Evolutionary conservation across 2,329 filamentous ascomycete genomes (phyloP), one percentile per base, ranked within the genome.

Genomic region (Cladophialophora chaetospira): DNA sequence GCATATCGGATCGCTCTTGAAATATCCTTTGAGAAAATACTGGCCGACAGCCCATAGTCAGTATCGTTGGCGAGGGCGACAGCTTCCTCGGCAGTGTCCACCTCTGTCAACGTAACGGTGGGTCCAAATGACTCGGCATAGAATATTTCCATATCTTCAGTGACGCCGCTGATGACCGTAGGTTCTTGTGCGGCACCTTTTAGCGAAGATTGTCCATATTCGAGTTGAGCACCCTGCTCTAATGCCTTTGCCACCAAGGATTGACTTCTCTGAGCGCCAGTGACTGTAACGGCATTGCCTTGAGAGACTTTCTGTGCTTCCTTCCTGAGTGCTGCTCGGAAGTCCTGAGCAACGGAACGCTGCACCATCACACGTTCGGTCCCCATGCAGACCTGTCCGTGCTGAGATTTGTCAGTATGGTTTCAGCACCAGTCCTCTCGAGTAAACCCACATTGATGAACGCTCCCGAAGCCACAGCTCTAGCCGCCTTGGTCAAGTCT

Each of bases 91-190:
- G 75, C 72, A 3, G 58, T 67, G 10, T 69, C 62, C 47, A 76
- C 76, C 2, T 66, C 63, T 10, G 68, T 56, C 19, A 76, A 70
- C 0, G 71, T 71, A 1, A 73, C 71, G 0, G 76, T 69, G 0
- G 74, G 73, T 0, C 75, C 75, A 50, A 77, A 77, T 21, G 76
- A 68, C 60, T 77, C 75, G 69, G 85, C 82, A 15, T 78, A 76
- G 72, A 80, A 83, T 63, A 85, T 82, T 51, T 73, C 79, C 82
- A 84, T 84, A 63, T 74, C 66, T 57, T 81, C 77, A 60, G 76
- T 82, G 36, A 84, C 81, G 49, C 82, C 71, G 8, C 78, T 80
- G 71, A 84, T 84, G 64, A 85, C 76, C 5, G 82, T 85, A 0
- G 82, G 82, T 44, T 75, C 70, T 57, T 88, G 33, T 26, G 13